Percentiles rank a stretch among this genome's conserved stretches.
Evolutionary conservation across 2,329 filamentous ascomycete species (phyloP).

Genomic region (Boeremia exigua): DNA sequence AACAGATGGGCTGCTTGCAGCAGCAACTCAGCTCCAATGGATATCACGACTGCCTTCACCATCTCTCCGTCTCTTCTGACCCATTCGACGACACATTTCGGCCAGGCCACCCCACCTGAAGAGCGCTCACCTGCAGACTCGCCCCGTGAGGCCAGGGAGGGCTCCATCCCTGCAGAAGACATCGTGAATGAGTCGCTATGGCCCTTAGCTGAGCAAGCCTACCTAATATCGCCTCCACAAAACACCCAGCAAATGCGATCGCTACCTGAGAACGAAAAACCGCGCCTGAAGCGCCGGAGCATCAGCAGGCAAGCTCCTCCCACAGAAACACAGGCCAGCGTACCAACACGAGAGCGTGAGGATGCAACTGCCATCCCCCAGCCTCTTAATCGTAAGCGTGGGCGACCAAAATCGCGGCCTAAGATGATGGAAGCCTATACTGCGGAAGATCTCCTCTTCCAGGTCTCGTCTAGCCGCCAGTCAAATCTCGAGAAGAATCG

Average conservation of each 20-base stretch:
- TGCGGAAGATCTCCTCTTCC: conserved; percentile 42
- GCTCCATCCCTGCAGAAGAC: conserved; percentile 39
- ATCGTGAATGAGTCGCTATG: conserved; percentile 38
- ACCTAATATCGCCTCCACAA: neutral
- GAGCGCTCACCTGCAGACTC: conserved; percentile 38
- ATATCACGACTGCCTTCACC: conserved; percentile 24
- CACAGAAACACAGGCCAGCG: conserved; percentile 13
- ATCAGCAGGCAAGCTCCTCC: conserved; percentile 25
- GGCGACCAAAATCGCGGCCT: conserved; percentile 44
- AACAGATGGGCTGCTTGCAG: conserved; percentile 34
- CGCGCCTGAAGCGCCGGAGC: conserved; percentile 38
- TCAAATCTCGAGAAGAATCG: conserved; percentile 70
- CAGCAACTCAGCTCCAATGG: conserved; percentile 14
- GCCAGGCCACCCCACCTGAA: conserved; percentile 47
- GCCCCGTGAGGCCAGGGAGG: conserved; percentile 19
- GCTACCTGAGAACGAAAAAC: conserved; percentile 13
- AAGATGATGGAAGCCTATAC: conserved; percentile 41
- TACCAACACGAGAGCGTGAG: conserved; percentile 15
- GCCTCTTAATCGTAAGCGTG: conserved; percentile 46
- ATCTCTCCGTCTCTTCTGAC: conserved; percentile 39
- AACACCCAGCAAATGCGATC: conserved; percentile 13
- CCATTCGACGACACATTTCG: conserved; percentile 39
- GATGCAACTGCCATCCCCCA: conserved; percentile 26
- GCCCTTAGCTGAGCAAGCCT: conserved; percentile 13
- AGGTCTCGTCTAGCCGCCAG: conserved; percentile 44